These are phyloP conservation scores for Tephrocybe sp. DNA, from an alignment of 768 basidiomycete genomes.

Conservation along the genomic window DNA sequence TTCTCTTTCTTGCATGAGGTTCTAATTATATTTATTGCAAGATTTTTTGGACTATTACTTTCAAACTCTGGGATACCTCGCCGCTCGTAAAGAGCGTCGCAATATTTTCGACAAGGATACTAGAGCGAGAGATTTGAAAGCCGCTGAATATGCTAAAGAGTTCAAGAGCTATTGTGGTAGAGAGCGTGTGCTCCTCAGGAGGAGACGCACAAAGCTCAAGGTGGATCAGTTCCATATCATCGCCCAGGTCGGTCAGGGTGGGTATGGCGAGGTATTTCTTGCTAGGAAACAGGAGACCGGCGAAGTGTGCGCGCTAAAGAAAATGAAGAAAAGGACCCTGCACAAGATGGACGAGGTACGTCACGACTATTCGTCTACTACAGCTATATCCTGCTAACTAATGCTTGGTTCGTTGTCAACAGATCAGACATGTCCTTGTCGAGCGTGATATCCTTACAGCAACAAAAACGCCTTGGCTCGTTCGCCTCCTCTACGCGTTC, in stretches of 20 bases:
- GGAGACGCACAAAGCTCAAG: constrained; percentile 87
- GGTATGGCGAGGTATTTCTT: constrained; percentile 96
- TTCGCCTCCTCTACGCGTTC: constrained; percentile 92
- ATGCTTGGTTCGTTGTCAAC: background rate
- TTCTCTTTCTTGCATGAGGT: background rate
- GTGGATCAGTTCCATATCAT: constrained; percentile 98
- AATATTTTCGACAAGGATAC: constrained; percentile 84
- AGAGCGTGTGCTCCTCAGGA: constrained; percentile 89
- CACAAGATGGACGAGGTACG: constrained; percentile 97
- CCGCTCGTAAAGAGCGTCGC: constrained; percentile 81
- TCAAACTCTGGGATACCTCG: constrained; percentile 87
- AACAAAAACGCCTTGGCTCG: constrained; percentile 97
- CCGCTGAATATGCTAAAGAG: constrained; percentile 66
- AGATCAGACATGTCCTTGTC: constrained; percentile 97
- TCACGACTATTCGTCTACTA: background rate
- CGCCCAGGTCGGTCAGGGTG: constrained; percentile 97
- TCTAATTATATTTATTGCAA: constrained; percentile 24
- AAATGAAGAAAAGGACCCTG: constrained; percentile 91
- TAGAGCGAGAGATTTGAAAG: constrained; percentile 54
- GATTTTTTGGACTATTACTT: constrained; percentile 99
- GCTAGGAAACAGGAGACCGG: constrained; percentile 94
- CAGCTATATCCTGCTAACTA: background rate
- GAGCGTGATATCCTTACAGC: constrained; percentile 97
- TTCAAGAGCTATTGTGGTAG: constrained; percentile 92
- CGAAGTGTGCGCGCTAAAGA: constrained; percentile 96